Evolutionary conservation across 768 basidiomycete species (phyloP), one percentile per base, ranked within the genome.

Genomic region (Pisolithus orientalis): DNA sequence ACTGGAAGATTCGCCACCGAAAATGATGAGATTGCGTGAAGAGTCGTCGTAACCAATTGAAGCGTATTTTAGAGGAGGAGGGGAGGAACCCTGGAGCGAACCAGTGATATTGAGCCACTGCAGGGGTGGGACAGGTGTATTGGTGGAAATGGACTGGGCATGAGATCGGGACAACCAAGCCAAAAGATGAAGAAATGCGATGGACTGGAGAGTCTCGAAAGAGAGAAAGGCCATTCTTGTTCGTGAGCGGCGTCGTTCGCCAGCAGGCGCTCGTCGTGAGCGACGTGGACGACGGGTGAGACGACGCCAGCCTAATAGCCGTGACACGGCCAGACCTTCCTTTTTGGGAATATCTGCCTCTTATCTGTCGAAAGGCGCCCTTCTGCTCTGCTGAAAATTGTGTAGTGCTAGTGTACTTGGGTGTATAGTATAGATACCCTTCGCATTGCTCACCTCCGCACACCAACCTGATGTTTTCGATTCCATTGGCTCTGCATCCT

Each of bases 1-100:
- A 54, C 77, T 78, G 51, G 79, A 72, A 5, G 87, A 85, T 68
- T 87, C 77, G 44, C 88, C 88, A 47, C 88, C 88, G 61, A 89
- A 90, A 49, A 90, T 75, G 58, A 90, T 71, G 49, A 90, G 66
- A 9, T 75, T 77, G 47, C 80, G 78, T 58, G 78, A 78, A 34
- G 39, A 53, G 57, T 64, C 67, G 59, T 72, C 67, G 61, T 72
- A 76, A 13, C 86, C 89, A 57, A 91, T 82, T 32, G 84, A 76
- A 6, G 86, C 80, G 59, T 87, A 83, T 65, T 81, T 85, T 57
- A 90, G 74, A 6, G 83, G 82, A 6, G 85, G 80, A 1, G 72
- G 66, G 4, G 78, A 51, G 1, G 83, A 64, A 31, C 86, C 85
- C 29, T 67, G 69, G 40, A 86, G 70, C 49, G 82, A 70, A 57